Evolutionary conservation across 2,329 filamentous ascomycete genomes (phyloP), one percentile per base, ranked within the genome.

Genomic region (Cercospora sojina): DNA sequence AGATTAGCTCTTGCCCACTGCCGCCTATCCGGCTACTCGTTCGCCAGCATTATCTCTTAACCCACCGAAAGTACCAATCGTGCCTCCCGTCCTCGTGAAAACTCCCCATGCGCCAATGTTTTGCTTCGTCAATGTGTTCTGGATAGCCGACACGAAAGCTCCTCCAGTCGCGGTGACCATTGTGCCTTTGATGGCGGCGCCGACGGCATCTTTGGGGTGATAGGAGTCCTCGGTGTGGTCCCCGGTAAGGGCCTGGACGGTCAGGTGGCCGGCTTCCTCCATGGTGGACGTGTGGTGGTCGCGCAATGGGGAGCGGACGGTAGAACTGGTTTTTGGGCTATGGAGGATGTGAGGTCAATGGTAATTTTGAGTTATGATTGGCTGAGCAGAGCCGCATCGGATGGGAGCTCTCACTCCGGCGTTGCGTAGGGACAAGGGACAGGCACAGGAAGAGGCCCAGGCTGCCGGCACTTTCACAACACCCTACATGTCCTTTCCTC

Each of bases 81-180:
- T 90, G 76, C 89, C 84, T 71, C 93, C 93, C 65, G 88, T 90
- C 75, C 88, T 87, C 56, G 91, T 91, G 77, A 98, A 89, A 75
- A 97, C 86, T 72, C 91, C 91, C 83, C 90, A 87, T 69, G 89
- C 86, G 74, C 93, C 92, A 71, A 95, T 84, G 79, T 97, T 97
- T 78, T 87, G 85, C 83, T 88, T 93, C 64, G 89, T 85, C 73
- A 97, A 86, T 66, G 93, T 92, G 83, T 96, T 98, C 83, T 93
- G 91, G 71, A 96, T 85, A 64, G 91, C 89, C 59, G 92, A 90
- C 67, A 90, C 78, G 79, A 92, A 85, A 77, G 91, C 81, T 74
- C 93, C 93, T 67, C 86, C 86, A 67, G 83, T 82, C 75, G 88
- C 88, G 68, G 89, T 88, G 74, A 92, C 80, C 70, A 88, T 75